Percentiles rank a stretch among this genome's conserved stretches.
Conservation (phyloP, 768 basidiomycete genomes). For the Crucibulum laeve region DNA sequence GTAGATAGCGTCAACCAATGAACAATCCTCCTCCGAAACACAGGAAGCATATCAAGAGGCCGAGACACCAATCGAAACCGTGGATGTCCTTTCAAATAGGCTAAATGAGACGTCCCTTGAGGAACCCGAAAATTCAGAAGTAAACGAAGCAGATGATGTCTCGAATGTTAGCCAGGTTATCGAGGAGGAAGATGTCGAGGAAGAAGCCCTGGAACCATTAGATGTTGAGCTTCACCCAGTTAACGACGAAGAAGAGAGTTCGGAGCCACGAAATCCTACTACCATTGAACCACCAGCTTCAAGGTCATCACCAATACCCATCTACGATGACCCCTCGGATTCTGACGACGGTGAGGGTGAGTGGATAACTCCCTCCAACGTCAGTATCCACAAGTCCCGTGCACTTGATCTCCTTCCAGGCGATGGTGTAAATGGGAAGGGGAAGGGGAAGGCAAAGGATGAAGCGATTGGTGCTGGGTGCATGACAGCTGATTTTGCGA, state of each 20-base stretch:
- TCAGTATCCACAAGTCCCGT: constrained; percentile 79
- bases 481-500: constrained; percentile 98
- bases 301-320: constrained; percentile 22
- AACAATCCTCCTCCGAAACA: no score
- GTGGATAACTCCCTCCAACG: constrained; percentile 95
- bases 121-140: background rate
- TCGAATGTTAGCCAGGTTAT: constrained; percentile 9
- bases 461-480: constrained; percentile 67
- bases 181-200: constrained; percentile 14
- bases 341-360: constrained; percentile 86
- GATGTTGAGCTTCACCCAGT: constrained; percentile 40
- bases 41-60: no score
- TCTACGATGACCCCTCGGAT: constrained; percentile 76
- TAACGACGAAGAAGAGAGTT: constrained; percentile 17
- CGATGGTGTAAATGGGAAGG: constrained; percentile 25
- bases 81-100: no score
- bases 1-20: no score
- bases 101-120: no score
- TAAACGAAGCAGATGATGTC: constrained; percentile 2
- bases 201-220: constrained; percentile 28
- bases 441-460: constrained; percentile 32
- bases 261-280: constrained; percentile 1
- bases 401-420: constrained; percentile 80
- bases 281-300: constrained; percentile 8
- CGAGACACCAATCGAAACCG: no score